These are phyloP conservation scores for Yamadazyma sp. DNA, from an alignment of 805 yeast genomes.

Conservation along the genomic window DNA sequence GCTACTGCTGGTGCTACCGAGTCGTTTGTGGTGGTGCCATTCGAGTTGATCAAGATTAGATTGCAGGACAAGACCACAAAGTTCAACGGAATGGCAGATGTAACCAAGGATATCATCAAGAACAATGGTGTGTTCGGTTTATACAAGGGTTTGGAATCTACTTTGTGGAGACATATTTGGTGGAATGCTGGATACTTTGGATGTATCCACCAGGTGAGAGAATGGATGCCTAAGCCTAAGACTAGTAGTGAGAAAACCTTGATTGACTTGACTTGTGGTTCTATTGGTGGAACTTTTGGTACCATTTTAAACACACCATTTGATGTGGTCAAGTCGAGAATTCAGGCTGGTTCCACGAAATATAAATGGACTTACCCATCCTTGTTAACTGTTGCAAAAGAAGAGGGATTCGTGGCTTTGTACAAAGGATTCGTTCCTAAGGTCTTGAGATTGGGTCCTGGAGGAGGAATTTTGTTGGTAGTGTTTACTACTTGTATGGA, in stretches of 20 bases:
- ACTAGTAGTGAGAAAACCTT: constrained; percentile 70
- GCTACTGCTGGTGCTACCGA: constrained; percentile 99
- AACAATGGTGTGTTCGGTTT: constrained; percentile 79
- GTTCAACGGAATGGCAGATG: constrained; percentile 83
- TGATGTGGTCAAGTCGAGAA: constrained; percentile 95
- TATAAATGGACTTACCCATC: constrained; percentile 93
- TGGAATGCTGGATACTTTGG: constrained; percentile 99
- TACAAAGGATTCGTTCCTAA: constrained; percentile 97
- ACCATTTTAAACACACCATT: constrained; percentile 95
- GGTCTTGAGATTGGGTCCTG: constrained; percentile 96
- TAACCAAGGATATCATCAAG: constrained; percentile 66
- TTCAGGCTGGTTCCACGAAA: constrained; percentile 87
- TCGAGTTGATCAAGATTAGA: constrained; percentile 92
- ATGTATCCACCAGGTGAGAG: constrained; percentile 82
- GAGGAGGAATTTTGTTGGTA: constrained; percentile 96
- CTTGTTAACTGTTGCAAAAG: constrained; percentile 67
- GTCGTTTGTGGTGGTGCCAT: constrained; percentile 95
- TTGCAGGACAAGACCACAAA: constrained; percentile 84
- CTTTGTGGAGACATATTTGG: constrained; percentile 92
- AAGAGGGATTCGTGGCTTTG: constrained; percentile 89
- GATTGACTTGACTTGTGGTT: constrained; percentile 88
- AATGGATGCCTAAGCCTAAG: constrained; percentile 74
- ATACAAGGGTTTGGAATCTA: constrained; percentile 94
- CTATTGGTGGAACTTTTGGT: constrained; percentile 96
- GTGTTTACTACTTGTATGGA: constrained; percentile 97